phyloP scores from a whole-genome alignment of 306 rosid genomes.

The Adenanthera pavonina region DNA sequence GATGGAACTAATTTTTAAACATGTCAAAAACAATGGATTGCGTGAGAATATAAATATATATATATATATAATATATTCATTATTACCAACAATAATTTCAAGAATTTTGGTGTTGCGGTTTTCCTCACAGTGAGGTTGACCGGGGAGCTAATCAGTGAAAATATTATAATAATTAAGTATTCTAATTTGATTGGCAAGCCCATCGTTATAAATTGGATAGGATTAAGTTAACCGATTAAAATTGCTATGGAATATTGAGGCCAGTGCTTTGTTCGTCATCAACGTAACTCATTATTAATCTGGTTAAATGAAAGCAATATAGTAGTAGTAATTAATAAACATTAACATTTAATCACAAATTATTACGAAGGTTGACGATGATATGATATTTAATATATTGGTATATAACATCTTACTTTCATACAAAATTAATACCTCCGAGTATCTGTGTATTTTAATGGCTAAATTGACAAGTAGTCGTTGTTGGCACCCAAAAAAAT shows the following conservation, averaged over 20 bases:
- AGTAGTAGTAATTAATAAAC: not conserved
- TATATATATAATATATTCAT: not conserved
- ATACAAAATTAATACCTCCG: conserved; percentile 37
- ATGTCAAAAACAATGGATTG: not conserved
- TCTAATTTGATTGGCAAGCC: not conserved
- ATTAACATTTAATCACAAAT: not conserved
- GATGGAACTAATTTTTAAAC: not conserved
- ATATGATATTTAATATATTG: conserved; percentile 23
- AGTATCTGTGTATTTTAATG: not conserved
- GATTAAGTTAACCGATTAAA: not conserved
- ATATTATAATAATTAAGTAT: not conserved
- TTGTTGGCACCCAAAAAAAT: not conserved
- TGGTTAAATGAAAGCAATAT: no score
- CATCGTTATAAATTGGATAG: not conserved
- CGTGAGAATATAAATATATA: not conserved
- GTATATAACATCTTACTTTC: conserved; percentile 31
- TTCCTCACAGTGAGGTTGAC: not conserved
- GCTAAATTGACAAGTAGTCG: not conserved
- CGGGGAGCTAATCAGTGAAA: not conserved
- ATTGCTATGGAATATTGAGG: conserved; percentile 11
- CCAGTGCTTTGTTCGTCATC: conserved; percentile 11
- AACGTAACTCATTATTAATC: not conserved
- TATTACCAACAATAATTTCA: not conserved
- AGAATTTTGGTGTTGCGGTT: not conserved
- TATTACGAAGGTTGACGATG: conserved; percentile 1